Evolutionary conservation across 1,139 yeast species (phyloP), one percentile per base, ranked within the genome.

Genomic region (Groenewaldozyma auringiensis): DNA sequence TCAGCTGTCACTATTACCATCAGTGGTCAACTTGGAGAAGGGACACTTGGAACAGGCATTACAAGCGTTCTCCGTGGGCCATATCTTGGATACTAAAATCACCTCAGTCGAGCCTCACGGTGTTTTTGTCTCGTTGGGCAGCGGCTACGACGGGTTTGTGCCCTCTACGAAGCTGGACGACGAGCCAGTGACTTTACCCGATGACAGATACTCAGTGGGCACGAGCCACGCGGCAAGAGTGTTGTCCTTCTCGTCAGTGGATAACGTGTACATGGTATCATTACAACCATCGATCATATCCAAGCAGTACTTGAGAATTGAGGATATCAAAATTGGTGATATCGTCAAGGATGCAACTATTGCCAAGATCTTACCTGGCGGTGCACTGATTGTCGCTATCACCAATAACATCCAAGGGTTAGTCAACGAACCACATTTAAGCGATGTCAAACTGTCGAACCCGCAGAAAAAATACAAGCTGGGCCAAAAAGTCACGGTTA

Each of bases 401-500:
- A 79, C 77, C 56, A 59, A 87, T 13, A 75, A 74, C 2, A 83
- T 86, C 54, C 80, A 76, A 46, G 98, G 88, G 2, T 69, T 75
- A 53, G 97, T 86, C 29, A 84, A 88, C 18, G 71, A 79, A 27
- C 62, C 70, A 35, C 96, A 89, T 57, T 78, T 92, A 65, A 82
- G 95, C 54, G 99, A 92, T 63, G 75, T 84, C 50, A 83, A 80
- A 60, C 71, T 92, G 52, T 79, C 81, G 4, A 83, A 88, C 60
- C 98, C 98, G 3, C 97, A 92, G 65, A 78, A 92, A 69, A 86
- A 88, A 61, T 92, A 81, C 72, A 86, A 85, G 64, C 78, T 78
- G 43, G 97, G 96, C 8, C 70, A 82, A 42, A 83, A 81, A 55
- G 84, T 85, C 35, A 83, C 76, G 58, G 94, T 83, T 50, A 78